phyloP scores from a whole-genome alignment of 805 yeast species.

The Candida manassasensis region DNA sequence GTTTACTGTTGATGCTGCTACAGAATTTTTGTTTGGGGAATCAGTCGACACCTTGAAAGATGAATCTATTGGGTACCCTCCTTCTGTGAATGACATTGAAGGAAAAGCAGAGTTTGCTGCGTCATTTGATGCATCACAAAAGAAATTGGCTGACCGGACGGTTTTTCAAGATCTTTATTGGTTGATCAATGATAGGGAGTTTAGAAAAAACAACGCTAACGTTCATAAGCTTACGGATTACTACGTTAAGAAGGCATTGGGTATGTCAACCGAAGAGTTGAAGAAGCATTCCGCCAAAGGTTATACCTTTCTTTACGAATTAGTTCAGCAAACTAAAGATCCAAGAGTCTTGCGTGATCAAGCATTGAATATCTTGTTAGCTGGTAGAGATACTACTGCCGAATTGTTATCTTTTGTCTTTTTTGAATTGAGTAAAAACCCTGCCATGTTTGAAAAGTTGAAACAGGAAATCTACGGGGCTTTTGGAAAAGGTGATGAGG shows the following conservation, averaged over 20 bases:
- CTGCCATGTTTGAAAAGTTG: constrained; percentile 24
- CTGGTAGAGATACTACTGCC: constrained; percentile 37
- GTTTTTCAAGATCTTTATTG: constrained; percentile 27
- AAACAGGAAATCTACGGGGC: constrained; percentile 20
- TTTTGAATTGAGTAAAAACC: constrained; percentile 29
- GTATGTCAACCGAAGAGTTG: constrained; percentile 21
- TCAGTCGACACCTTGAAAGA: constrained; percentile 20
- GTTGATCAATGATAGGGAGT: constrained; percentile 15
- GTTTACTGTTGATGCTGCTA: constrained; percentile 36
- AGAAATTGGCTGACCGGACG: constrained; percentile 26
- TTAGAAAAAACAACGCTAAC: not conserved
- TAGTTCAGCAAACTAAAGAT: constrained; percentile 33
- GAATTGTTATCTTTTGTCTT: constrained; percentile 26
- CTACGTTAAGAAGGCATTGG: constrained; percentile 28
- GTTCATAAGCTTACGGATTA: constrained; percentile 12
- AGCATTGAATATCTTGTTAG: constrained; percentile 34
- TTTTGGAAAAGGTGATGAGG: constrained; percentile 23
- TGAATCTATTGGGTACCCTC: not conserved
- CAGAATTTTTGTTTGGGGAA: constrained; percentile 39
- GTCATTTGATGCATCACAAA: constrained; percentile 33
- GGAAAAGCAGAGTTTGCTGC: constrained; percentile 12
- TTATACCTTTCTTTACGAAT: constrained; percentile 34
- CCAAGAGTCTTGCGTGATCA: constrained; percentile 34
- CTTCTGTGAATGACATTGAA: not conserved
- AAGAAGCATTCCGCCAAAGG: constrained; percentile 24